phyloP scores from a whole-genome alignment of 2,329 filamentous ascomycete species.

The Colletotrichum brevisporum region DNA sequence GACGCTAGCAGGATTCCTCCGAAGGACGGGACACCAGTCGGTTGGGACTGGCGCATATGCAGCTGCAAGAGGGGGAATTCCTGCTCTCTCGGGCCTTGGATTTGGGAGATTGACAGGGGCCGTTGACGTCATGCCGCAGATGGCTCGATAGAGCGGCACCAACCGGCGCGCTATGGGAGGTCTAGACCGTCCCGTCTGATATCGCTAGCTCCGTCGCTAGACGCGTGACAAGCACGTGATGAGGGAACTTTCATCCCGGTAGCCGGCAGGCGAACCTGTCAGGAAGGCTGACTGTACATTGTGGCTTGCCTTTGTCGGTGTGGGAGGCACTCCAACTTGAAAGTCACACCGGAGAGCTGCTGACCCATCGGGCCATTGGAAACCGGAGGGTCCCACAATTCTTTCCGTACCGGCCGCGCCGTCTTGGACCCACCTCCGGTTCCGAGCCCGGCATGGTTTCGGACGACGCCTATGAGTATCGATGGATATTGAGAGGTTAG shows the following conservation, averaged over 20 bases:
- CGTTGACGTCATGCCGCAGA: constrained; percentile 38
- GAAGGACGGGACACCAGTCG: not conserved
- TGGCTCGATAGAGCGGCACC: constrained; percentile 19
- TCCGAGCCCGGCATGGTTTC: too few relatives aligned
- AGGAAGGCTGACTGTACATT: not conserved
- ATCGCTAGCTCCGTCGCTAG: not conserved
- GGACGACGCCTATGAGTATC: too few relatives aligned
- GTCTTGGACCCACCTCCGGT: too few relatives aligned
- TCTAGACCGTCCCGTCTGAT: constrained; percentile 23
- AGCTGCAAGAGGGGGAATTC: not conserved
- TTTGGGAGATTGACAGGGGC: constrained; percentile 16
- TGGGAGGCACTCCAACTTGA: not conserved
- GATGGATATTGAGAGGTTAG: too few relatives aligned
- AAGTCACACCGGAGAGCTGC: too few relatives aligned
- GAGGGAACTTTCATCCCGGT: too few relatives aligned
- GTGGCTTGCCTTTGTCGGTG: not conserved
- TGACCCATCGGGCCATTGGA: too few relatives aligned
- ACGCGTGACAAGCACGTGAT: not conserved
- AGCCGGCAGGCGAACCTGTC: not conserved
- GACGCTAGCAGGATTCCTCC: constrained; percentile 16
- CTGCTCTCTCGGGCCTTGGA: constrained; percentile 29
- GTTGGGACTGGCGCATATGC: constrained; percentile 14
- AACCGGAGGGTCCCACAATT: too few relatives aligned
- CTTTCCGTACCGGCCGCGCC: too few relatives aligned
- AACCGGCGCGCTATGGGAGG: constrained; percentile 9